Evolutionary conservation across 768 basidiomycete species (phyloP).

Genomic region (Amanita pallidorosea): DNA sequence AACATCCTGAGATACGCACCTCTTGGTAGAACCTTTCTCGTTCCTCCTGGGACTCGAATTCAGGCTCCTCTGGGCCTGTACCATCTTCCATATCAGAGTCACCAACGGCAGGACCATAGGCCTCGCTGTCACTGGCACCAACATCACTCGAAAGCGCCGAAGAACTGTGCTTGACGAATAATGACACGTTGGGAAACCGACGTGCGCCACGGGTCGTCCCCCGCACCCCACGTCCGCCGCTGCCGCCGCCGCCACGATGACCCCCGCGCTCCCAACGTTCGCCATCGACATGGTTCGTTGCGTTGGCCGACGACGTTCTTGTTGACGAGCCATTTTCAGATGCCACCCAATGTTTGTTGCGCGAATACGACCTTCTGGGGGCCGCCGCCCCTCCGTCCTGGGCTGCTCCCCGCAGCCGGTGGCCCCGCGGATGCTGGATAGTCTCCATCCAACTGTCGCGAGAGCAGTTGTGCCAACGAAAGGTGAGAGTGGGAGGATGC

Average conservation of each 20-base stretch:
- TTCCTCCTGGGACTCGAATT: slow-evolving; percentile 49
- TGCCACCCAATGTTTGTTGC: slow-evolving; percentile 57
- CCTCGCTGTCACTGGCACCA: slow-evolving; percentile 1
- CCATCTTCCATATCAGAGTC: slow-evolving; percentile 14
- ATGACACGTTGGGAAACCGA: slow-evolving; percentile 30
- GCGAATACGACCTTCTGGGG: slow-evolving; percentile 23
- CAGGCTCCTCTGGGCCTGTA: slow-evolving; percentile 33
- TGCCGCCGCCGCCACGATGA: slow-evolving; percentile 36
- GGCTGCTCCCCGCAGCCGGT: slow-evolving; percentile 1
- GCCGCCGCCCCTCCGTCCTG: slow-evolving; percentile 1
- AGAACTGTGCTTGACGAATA: slow-evolving; percentile 17
- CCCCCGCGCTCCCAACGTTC: slow-evolving; percentile 60
- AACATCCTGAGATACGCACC: slow-evolving; percentile 29
- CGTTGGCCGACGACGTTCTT: slow-evolving; percentile 21
- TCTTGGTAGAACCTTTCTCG: slow-evolving; percentile 63
- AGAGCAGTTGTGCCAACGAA: not conserved
- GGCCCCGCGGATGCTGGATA: slow-evolving; percentile 3
- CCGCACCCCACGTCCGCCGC: slow-evolving; percentile 29
- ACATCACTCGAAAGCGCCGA: not conserved
- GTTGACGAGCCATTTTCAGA: slow-evolving; percentile 26
- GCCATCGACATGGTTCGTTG: slow-evolving; percentile 28
- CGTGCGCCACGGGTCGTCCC: slow-evolving; percentile 25
- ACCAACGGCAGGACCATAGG: slow-evolving; percentile 17
- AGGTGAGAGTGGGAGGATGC: no score
- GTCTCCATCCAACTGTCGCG: slow-evolving; percentile 6